Evolutionary conservation across 148 eudicot genomes (phyloP).

Genomic region (Mesembryanthemum crystallinum): DNA sequence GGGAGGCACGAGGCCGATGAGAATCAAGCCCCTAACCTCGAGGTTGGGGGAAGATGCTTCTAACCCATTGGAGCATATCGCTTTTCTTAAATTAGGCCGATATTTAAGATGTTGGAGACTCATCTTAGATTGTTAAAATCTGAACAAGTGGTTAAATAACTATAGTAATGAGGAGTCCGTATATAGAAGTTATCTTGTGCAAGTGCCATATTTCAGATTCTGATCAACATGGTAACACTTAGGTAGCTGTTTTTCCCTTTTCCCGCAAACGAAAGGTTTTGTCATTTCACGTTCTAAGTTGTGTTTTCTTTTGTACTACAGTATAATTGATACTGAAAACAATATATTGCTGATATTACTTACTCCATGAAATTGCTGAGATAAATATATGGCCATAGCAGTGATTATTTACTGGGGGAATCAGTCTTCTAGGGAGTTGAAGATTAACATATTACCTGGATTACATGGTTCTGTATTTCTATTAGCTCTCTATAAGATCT

Average conservation of each 20-base stretch:
- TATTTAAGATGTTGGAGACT: too few species aligned
- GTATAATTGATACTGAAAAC: neutral
- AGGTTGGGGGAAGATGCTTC: too few species aligned
- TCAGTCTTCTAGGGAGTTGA: neutral
- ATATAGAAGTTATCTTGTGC: neutral
- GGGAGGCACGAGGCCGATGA: too few species aligned
- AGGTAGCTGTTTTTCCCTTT: neutral
- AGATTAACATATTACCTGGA: neutral
- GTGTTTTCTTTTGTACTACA: neutral
- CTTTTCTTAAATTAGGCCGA: too few species aligned
- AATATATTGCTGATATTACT: neutral
- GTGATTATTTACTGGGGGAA: too few species aligned
- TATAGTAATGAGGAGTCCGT: neutral
- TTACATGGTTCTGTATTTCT: neutral
- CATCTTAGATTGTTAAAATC: too few species aligned
- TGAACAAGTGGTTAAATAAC: too few species aligned
- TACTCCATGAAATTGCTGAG: too few species aligned
- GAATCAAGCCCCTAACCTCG: too few species aligned
- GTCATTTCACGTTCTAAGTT: neutral
- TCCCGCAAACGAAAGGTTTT: neutral
- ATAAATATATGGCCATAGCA: too few species aligned
- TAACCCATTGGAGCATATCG: too few species aligned
- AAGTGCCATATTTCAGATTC: neutral
- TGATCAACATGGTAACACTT: slow-evolving; percentile 4
- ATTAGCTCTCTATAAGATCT: neutral